These are phyloP conservation scores for Trichoderma gracile DNA, from an alignment of 2,329 filamentous ascomycete genomes.

Conservation along the genomic window DNA sequence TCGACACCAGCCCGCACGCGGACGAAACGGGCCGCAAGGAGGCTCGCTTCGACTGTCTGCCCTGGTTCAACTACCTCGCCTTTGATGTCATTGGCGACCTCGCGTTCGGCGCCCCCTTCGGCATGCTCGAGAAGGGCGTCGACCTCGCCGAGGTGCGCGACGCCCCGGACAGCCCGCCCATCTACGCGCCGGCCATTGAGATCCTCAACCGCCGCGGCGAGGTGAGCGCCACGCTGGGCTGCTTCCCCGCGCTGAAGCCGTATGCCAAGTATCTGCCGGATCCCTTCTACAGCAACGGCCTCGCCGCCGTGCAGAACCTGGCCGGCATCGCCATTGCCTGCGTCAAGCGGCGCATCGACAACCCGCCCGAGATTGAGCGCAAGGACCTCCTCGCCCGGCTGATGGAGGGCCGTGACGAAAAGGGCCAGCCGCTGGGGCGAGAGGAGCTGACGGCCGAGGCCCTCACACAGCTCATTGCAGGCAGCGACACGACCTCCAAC, in stretches of 20 bases:
- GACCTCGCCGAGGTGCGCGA: constrained; percentile 74
- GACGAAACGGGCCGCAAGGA: constrained; percentile 59
- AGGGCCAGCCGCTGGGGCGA: constrained; percentile 71
- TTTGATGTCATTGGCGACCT: constrained; percentile 53
- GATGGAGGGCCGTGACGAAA: constrained; percentile 83
- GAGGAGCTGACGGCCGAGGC: constrained; percentile 86
- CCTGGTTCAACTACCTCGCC: constrained; percentile 67
- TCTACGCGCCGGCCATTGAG: constrained; percentile 77
- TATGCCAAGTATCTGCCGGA: constrained; percentile 80
- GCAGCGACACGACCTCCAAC: constrained; percentile 75
- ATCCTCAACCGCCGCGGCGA: constrained; percentile 87
- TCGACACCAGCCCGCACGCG: constrained; percentile 45
- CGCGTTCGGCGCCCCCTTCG: constrained; percentile 54
- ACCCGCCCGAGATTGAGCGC: constrained; percentile 65
- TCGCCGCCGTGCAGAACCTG: constrained; percentile 74
- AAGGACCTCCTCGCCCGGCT: constrained; percentile 79
- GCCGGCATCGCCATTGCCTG: constrained; percentile 85
- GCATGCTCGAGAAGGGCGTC: constrained; percentile 73
- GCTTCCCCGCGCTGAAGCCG: constrained; percentile 71
- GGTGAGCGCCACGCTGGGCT: constrained; percentile 78
- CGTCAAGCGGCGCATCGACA: constrained; percentile 71
- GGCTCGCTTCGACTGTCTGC: constrained; percentile 69
- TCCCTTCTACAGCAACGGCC: constrained; percentile 74
- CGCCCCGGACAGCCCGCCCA: constrained; percentile 60
- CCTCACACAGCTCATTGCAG: constrained; percentile 82